A percentile compares a stretch with the other conserved stretches of the same genome.
Conservation (phyloP, 2,329 filamentous ascomycete genomes). For the Fusarium sp. region DNA sequence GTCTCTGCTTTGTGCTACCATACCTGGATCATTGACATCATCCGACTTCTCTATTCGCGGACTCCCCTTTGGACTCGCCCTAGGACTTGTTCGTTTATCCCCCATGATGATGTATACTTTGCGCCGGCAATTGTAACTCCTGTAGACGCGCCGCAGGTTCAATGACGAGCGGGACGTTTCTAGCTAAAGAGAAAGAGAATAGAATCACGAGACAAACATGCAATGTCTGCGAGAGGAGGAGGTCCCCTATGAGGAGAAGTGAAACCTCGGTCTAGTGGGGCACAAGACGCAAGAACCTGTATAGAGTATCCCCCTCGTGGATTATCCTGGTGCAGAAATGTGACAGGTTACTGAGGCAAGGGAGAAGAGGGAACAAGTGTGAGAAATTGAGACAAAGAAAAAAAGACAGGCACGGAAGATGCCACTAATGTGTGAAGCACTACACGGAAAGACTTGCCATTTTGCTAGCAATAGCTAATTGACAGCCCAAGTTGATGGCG, state of each 20-base stretch:
- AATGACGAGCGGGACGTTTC: neutral
- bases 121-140: neutral
- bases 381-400: neutral
- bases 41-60: neutral
- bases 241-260: neutral
- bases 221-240: neutral
- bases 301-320: neutral
- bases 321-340: conserved; percentile 5
- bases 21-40: conserved; percentile 24
- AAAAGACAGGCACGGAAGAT: neutral
- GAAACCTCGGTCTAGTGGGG: neutral
- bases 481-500: neutral
- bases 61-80: conserved; percentile 10
- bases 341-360: conserved; percentile 22
- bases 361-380: conserved; percentile 11
- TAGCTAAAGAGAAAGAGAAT: neutral
- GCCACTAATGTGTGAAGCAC: neutral
- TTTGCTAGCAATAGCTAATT: neutral
- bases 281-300: neutral
- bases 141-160: neutral
- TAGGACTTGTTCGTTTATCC: conserved; percentile 3
- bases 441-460: neutral
- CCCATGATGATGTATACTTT: conserved; percentile 7
- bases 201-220: neutral
- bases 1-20: neutral